These are phyloP conservation scores for Solanum gandarillasii DNA, from an alignment of 257 asterid genomes.

Conservation along the genomic window DNA sequence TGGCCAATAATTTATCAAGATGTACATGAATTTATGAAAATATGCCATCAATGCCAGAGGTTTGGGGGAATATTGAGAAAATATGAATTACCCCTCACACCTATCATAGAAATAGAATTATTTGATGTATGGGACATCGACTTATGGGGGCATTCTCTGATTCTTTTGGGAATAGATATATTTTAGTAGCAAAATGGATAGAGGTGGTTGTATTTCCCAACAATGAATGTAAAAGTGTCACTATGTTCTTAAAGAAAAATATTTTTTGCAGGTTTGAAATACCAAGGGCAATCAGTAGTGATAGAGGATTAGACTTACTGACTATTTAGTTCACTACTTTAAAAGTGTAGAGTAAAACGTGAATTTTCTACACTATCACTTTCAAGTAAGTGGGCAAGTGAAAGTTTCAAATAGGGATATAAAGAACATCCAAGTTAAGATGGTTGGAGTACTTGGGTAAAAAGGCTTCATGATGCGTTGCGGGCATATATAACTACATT, in stretches of 20 bases:
- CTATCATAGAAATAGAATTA: no score
- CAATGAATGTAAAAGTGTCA: background rate
- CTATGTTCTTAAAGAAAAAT: background rate
- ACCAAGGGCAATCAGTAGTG: background rate
- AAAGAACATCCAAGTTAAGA: background rate
- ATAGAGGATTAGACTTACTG: background rate
- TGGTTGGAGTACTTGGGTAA: background rate
- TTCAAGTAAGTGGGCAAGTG: background rate
- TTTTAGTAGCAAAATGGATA: background rate
- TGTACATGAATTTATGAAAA: background rate
- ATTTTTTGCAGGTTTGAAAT: background rate
- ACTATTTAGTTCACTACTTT: background rate
- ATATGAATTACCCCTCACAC: background rate
- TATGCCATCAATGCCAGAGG: background rate
- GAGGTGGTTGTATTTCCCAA: background rate
- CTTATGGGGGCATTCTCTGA: background rate
- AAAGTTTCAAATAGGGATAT: background rate
- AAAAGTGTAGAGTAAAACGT: background rate
- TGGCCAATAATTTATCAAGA: background rate
- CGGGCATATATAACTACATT: background rate
- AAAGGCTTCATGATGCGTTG: background rate
- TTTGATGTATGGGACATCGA: background rate
- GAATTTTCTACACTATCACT: background rate
- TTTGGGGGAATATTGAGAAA: background rate
- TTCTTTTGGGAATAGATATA: background rate